Conservation (phyloP, 768 basidiomycete species). For the Lactarius hatsudake region DNA sequence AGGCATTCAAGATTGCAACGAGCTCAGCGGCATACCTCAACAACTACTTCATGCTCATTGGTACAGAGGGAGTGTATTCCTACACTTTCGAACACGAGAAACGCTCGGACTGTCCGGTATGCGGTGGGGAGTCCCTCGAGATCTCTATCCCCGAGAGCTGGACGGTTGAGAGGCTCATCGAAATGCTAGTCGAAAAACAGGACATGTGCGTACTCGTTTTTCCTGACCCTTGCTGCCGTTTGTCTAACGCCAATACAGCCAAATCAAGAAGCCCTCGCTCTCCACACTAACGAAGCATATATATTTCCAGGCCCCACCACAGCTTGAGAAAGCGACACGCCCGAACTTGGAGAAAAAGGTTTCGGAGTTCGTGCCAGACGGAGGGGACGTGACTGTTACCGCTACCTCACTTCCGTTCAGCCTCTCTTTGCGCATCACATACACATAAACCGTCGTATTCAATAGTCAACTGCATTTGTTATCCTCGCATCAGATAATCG, state of each 20-base stretch:
- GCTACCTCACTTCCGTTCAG: slow-evolving; percentile 88
- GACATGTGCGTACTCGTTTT: slow-evolving; percentile 65
- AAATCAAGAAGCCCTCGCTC: slow-evolving; percentile 95
- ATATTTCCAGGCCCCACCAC: slow-evolving; percentile 92
- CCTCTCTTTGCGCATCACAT: slow-evolving; percentile 64
- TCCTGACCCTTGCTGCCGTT: not conserved
- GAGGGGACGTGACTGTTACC: slow-evolving; percentile 83
- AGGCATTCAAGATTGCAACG: slow-evolving; percentile 98
- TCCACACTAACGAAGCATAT: slow-evolving; percentile 73
- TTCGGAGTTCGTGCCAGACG: slow-evolving; percentile 71
- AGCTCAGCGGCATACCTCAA: slow-evolving; percentile 91
- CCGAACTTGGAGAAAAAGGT: slow-evolving; percentile 88
- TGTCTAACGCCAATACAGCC: slow-evolving; percentile 46
- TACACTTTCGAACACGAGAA: slow-evolving; percentile 96
- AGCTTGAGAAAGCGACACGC: slow-evolving; percentile 85
- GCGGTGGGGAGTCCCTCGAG: slow-evolving; percentile 86
- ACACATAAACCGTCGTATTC: slow-evolving; percentile 36
- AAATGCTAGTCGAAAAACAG: slow-evolving; percentile 81
- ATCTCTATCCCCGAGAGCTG: slow-evolving; percentile 64
- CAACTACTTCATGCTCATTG: slow-evolving; percentile 98
- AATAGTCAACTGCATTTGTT: not conserved
- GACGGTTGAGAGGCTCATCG: slow-evolving; percentile 86
- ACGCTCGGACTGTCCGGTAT: slow-evolving; percentile 92
- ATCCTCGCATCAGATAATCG: not conserved
- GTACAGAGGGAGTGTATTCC: slow-evolving; percentile 94